Evolutionary conservation across 495 filamentous ascomycete species (phyloP), one percentile per base, ranked within the genome.

Genomic region (Amorphotheca resinae): DNA sequence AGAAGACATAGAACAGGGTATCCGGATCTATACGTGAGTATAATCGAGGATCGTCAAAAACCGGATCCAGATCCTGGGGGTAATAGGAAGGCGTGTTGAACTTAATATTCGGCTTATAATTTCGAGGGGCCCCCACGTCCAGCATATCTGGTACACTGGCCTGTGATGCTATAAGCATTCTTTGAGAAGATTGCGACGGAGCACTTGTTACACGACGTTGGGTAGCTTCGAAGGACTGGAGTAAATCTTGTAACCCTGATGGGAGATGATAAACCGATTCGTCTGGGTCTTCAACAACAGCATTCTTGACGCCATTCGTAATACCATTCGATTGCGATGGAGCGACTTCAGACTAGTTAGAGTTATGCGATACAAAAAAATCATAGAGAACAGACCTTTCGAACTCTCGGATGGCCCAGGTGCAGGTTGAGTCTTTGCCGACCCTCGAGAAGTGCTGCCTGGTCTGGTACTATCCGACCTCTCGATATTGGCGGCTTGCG

Each of bases 1-100:
- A 98, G 64, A 98, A 98, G 39, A 94, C 80, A 60, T 96, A 98
- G 62, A 98, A 98, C n/a, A 98, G 70, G 1, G 87, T 88, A 54
- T 98, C 91, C 3, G 88, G 84, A 49, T 98, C 91, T 38, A 96
- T 88, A 23, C 83, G 74, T 17, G 76, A 70, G 60, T 95, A 98
- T 32, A 98, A 64, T 9, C 79, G 69, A 3, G 86, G 84, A 57
- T 98, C 88, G 46, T 95, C 84, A 50, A 95, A 86, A 42, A 94
- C 87, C 14, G 82, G 60, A 21, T 94, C 68, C 5, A 87, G 84
- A 55, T 95, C 87, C 55, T 93, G 87, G 0, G 93, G 91, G 58
- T 94, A 98, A 50, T 91, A 83, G 4, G 79, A 65, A 5, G 85
- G 77, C 1, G 87, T 86, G 51, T 80, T 79, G 61, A 79, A 85